Percentiles rank a stretch among this genome's conserved stretches.
Evolutionary conservation across 2,329 filamentous ascomycete genomes (phyloP).

Genomic region (Fusarium sacchari): DNA sequence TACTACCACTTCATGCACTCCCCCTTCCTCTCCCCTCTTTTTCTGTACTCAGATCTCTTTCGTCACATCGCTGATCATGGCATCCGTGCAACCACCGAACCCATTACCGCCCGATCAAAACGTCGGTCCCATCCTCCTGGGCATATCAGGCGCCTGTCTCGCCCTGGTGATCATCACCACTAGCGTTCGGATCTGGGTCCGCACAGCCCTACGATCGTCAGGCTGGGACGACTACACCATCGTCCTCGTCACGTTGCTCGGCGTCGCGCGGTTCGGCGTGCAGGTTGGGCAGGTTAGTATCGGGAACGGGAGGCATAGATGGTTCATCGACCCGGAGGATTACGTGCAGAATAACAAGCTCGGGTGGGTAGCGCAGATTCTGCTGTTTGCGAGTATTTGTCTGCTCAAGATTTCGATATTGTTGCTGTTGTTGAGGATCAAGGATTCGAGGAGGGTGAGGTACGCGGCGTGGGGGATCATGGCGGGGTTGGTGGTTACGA

Average conservation of each 20-base stretch:
- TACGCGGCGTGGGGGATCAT: slow-evolving; percentile 48
- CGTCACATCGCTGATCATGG: slow-evolving; percentile 13
- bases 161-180: slow-evolving; percentile 48
- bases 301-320: slow-evolving; percentile 53
- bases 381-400: slow-evolving; percentile 53
- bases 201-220: slow-evolving; percentile 42
- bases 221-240: slow-evolving; percentile 54
- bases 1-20: background rate
- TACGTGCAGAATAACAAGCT: slow-evolving; percentile 51
- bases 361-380: slow-evolving; percentile 53
- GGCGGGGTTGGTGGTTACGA: slow-evolving; percentile 46
- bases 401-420: slow-evolving; percentile 56
- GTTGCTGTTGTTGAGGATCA: slow-evolving; percentile 54
- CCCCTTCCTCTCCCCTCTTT: background rate
- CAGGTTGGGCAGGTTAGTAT: slow-evolving; percentile 48
- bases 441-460: slow-evolving; percentile 47
- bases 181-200: slow-evolving; percentile 46
- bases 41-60: background rate
- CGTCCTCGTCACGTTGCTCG: slow-evolving; percentile 43
- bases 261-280: slow-evolving; percentile 45
- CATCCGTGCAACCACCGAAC: slow-evolving; percentile 26
- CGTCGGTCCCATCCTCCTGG: slow-evolving; percentile 46
- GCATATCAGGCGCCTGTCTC: slow-evolving; percentile 47
- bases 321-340: slow-evolving; percentile 46
- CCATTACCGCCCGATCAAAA: slow-evolving; percentile 51